Conservation (phyloP, 2,329 filamentous ascomycete species). For the Diplodia intermedia region DNA sequence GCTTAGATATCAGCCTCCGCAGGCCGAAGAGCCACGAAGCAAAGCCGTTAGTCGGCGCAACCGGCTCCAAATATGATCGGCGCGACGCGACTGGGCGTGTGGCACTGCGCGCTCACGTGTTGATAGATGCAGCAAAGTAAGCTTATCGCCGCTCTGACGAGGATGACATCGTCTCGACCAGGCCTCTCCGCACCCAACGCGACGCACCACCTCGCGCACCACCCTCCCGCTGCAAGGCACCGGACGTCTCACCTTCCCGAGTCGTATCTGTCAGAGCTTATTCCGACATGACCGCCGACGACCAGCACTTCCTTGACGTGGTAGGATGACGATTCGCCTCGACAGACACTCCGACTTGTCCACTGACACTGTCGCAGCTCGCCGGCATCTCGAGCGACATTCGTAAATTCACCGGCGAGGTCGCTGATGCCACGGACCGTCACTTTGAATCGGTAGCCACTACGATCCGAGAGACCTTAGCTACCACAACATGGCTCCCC, state of each 20-base stretch:
- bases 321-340: conserved; percentile 58
- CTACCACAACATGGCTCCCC: conserved; percentile 75
- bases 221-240: conserved; percentile 11
- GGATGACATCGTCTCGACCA: conserved; percentile 19
- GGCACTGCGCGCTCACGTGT: conserved; percentile 23
- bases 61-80: conserved; percentile 23
- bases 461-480: conserved; percentile 71
- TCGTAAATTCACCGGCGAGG: conserved; percentile 71
- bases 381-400: conserved; percentile 69
- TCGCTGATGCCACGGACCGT: conserved; percentile 81
- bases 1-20: conserved; percentile 2
- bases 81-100: conserved; percentile 10
- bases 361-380: conserved; percentile 51
- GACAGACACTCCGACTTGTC: not conserved
- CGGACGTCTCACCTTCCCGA: conserved; percentile 30
- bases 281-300: conserved; percentile 73
- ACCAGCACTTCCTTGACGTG: conserved; percentile 78
- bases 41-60: not conserved
- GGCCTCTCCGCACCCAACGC: conserved; percentile 21
- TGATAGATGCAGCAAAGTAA: conserved; percentile 17
- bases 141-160: conserved; percentile 25
- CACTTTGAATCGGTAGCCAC: conserved; percentile 79
- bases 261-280: conserved; percentile 12
- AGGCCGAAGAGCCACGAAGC: not conserved
- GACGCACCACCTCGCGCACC: conserved; percentile 20